These are phyloP conservation scores for Pelargonium nanum DNA, from an alignment of 345 rosid genomes.

Conservation along the genomic window DNA sequence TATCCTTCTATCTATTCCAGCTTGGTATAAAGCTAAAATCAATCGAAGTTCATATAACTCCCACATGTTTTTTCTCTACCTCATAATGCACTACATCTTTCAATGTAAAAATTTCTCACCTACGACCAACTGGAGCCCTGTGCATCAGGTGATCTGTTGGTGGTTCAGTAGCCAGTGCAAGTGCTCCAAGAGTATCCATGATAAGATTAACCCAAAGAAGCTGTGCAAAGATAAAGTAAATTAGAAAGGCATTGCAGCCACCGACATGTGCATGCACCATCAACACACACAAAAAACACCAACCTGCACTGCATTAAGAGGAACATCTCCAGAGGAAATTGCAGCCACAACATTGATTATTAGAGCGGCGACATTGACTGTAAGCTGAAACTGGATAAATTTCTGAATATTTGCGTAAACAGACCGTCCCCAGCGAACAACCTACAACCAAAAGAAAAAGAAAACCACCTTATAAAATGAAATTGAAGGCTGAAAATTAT, in stretches of 20 bases:
- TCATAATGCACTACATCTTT: neutral
- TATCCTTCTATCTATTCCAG: no score
- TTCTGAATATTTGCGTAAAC: constrained; percentile 98
- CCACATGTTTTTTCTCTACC: neutral
- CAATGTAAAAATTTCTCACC: constrained; percentile 28
- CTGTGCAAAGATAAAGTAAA: constrained; percentile 25
- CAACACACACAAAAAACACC: constrained; percentile 5
- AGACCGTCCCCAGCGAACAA: constrained; percentile 96
- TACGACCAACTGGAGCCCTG: constrained; percentile 89
- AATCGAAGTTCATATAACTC: neutral
- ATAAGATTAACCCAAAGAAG: constrained; percentile 98
- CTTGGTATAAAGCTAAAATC: neutral
- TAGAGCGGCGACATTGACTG: constrained; percentile 93
- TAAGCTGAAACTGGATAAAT: constrained; percentile 95
- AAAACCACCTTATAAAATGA: no score
- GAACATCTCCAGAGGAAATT: constrained; percentile 86
- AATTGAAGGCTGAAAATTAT: neutral
- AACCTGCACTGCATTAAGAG: constrained; percentile 96
- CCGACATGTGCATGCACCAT: neutral
- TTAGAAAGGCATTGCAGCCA: neutral
- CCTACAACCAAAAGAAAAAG: constrained; percentile 32
- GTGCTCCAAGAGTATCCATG: constrained; percentile 98
- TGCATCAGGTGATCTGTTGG: constrained; percentile 90
- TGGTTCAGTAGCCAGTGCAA: constrained; percentile 97
- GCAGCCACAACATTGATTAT: constrained; percentile 92